phyloP scores from a whole-genome alignment of 2,329 filamentous ascomycete genomes.

The Metarhizium humberi region DNA sequence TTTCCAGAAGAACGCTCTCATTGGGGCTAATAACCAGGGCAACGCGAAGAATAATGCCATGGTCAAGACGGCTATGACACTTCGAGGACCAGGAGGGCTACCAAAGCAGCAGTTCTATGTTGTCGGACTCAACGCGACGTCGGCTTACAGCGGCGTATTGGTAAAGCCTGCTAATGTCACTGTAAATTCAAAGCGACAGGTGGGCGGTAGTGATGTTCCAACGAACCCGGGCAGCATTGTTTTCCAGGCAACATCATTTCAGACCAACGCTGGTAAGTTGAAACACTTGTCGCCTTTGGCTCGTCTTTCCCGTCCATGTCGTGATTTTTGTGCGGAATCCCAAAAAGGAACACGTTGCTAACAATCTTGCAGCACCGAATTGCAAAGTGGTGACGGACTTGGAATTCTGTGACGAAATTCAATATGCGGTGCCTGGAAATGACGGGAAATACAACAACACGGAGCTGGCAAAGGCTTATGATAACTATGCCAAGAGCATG shows the following conservation, averaged over 20 bases:
- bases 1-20: slow-evolving; percentile 55
- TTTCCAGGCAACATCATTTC: slow-evolving; percentile 63
- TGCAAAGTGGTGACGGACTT: slow-evolving; percentile 82
- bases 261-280: slow-evolving; percentile 63
- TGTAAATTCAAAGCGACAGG: slow-evolving; percentile 28
- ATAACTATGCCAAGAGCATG: slow-evolving; percentile 58
- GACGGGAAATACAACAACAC: slow-evolving; percentile 50
- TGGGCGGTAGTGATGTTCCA: slow-evolving; percentile 10
- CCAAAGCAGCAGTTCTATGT: slow-evolving; percentile 88
- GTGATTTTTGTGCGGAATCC: background rate
- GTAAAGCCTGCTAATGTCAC: slow-evolving; percentile 49
- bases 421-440: slow-evolving; percentile 86
- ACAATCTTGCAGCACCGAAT: slow-evolving; percentile 50
- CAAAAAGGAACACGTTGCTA: background rate
- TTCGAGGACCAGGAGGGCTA: slow-evolving; percentile 52
- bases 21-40: slow-evolving; percentile 44
- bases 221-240: slow-evolving; percentile 64
- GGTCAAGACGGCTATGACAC: slow-evolving; percentile 58
- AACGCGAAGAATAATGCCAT: slow-evolving; percentile 24
- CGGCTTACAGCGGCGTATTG: slow-evolving; percentile 64
- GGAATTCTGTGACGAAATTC: slow-evolving; percentile 78
- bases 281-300: background rate
- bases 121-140: slow-evolving; percentile 60
- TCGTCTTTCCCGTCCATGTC: slow-evolving; percentile 3
- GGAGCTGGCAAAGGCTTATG: slow-evolving; percentile 64